Conservation (phyloP, 352 stramenopile species). For the Pythium chondricola region DNA sequence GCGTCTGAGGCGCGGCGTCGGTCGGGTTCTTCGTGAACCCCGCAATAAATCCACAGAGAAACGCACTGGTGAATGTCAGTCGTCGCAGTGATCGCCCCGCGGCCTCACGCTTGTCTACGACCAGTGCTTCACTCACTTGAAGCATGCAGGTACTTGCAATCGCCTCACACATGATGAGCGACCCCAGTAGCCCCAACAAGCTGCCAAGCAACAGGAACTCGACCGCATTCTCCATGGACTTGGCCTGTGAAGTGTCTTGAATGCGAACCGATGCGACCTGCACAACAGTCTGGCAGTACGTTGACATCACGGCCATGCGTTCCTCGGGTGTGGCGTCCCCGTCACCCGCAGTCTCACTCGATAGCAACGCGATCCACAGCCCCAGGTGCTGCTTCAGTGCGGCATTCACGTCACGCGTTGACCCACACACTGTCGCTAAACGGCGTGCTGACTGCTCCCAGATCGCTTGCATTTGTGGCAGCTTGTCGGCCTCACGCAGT, state of each 20-base stretch:
- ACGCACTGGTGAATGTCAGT: background rate
- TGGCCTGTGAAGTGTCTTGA: too few species aligned
- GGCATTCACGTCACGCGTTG: background rate
- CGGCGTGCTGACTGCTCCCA: background rate
- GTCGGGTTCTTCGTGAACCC: conserved; percentile 9
- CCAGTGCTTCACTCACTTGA: background rate
- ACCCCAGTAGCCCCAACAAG: conserved; percentile 7
- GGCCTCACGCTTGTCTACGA: background rate
- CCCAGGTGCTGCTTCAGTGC: background rate
- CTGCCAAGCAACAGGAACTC: background rate
- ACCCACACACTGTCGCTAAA: background rate
- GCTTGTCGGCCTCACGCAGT: background rate
- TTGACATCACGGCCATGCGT: conserved; percentile 4
- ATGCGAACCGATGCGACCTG: too few species aligned
- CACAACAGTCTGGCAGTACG: conserved; percentile 6
- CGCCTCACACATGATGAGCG: conserved; percentile 1
- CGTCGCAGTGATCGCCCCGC: background rate
- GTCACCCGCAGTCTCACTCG: background rate
- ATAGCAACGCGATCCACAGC: conserved; percentile 10
- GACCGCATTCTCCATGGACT: too few species aligned
- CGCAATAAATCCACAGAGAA: conserved; percentile 3
- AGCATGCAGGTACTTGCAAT: conserved; percentile 1
- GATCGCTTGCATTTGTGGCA: background rate
- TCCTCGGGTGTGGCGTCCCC: conserved; percentile 1
- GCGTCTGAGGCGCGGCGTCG: background rate